These are phyloP conservation scores for Phaseolus lunatus DNA, from an alignment of 306 rosid species.

Conservation along the genomic window DNA sequence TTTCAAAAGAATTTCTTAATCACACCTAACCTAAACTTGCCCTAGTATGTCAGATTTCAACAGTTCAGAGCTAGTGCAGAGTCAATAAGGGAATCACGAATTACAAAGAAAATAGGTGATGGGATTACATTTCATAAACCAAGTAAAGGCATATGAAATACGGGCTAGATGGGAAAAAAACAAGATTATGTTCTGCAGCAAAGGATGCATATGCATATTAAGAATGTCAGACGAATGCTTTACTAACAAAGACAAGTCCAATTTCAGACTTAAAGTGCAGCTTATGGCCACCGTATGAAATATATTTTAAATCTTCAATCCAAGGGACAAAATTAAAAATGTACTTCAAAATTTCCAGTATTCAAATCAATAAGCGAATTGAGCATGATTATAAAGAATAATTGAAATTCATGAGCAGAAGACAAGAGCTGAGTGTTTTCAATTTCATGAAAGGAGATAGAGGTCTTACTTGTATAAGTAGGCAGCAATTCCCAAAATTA, in stretches of 20 bases:
- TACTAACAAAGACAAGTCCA: not conserved
- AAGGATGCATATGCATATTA: conserved; percentile 12
- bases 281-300: not conserved
- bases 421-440: not conserved
- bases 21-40: no score
- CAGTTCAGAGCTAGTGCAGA: conserved; percentile 18
- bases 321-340: conserved; percentile 1
- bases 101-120: not conserved
- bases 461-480: conserved; percentile 96
- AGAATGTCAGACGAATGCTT: conserved; percentile 13
- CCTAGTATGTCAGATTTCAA: not conserved
- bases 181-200: not conserved
- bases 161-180: conserved; percentile 23
- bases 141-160: conserved; percentile 13
- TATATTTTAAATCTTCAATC: conserved; percentile 18
- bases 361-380: conserved; percentile 6
- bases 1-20: no score
- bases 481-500: conserved; percentile 98
- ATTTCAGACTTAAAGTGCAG: conserved; percentile 10
- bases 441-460: conserved; percentile 31
- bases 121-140: conserved; percentile 5
- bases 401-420: conserved; percentile 18
- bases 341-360: conserved; percentile 22
- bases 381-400: not conserved
- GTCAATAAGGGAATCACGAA: not conserved